Evolutionary conservation across 371 early-diverging fungal genomes (phyloP), one percentile per base, ranked within the genome.

Genomic region (Apophysomyces variabilis): DNA sequence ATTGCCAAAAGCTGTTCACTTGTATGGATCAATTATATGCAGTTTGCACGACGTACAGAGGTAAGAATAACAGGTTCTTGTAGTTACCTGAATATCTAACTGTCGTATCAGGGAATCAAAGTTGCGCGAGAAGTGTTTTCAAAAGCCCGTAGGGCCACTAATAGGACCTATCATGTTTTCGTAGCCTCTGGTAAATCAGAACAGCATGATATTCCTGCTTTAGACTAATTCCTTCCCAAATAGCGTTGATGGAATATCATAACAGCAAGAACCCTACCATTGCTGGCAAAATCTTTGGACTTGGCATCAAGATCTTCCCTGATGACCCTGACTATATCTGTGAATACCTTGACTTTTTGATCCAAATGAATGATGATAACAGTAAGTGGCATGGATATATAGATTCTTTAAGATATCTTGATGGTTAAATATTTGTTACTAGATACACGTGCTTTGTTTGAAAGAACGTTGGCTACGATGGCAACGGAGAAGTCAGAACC

Each of bases 221-320:
- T 16, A n/a, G 8, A 14, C 13, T 9, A 16, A 13, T 64, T 64
- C 14, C 66, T 18, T 63, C 5, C 21, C 21, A 62, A 5, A 46
- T 79, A 79, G 98, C 97, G 4, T 69, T 95, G 61, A 92, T 97
- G 93, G 98, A 98, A 79, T 95, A 92, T 72, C 92, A 96, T 69
- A 87, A 90, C 65, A 93, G 89, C 66, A 95, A 95, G 75, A 93
- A 95, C 65, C 77, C 90, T 0, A 79, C 68, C 5, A 86, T 97
- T 62, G 95, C 97, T 0, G 94, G 93, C 57, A 92, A 91, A 66
- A 89, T 98, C n/a, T 96, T 98, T 76, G 94, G 95, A 70, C 73
- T 92, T 16, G 96, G 95, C 12, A 79, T 93, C 65, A 96, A 94
- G 74, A 66, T 78, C 3, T 95, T 93, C 79, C 80, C 85, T 4